phyloP scores from a whole-genome alignment of 441 rosid genomes.

The Omphalea diandra region DNA sequence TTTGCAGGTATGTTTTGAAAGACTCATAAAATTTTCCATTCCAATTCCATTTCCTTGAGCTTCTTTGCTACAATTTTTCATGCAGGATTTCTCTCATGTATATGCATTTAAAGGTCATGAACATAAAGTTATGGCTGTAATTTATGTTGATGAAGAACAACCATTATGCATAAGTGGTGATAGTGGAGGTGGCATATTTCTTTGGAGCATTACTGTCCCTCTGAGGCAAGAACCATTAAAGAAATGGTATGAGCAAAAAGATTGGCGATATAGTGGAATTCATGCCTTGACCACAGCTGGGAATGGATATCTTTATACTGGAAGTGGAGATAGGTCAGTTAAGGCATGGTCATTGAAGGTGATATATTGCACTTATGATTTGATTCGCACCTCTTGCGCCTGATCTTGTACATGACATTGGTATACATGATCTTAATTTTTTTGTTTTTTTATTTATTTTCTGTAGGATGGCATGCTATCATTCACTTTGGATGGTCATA shows the following conservation, averaged over 20 bases:
- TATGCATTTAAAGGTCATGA: conserved; percentile 85
- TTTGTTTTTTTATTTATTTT: background rate
- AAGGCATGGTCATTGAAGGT: conserved; percentile 90
- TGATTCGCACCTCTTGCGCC: background rate
- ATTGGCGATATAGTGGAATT: conserved; percentile 94
- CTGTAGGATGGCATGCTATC: conserved; percentile 61
- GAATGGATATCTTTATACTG: conserved; percentile 65
- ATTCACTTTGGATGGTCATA: conserved; percentile 85
- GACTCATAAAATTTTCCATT: background rate
- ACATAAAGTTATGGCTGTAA: conserved; percentile 76
- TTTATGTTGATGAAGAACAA: conserved; percentile 58
- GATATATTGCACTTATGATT: conserved; percentile 19
- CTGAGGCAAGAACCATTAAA: conserved; percentile 60
- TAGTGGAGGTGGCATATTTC: conserved; percentile 81
- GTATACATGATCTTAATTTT: conserved; percentile 4
- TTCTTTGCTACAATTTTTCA: conserved; percentile 14
- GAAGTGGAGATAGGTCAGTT: conserved; percentile 86
- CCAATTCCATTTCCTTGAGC: background rate
- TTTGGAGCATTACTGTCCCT: conserved; percentile 62
- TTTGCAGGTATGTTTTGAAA: conserved; percentile 54
- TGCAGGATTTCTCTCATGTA: conserved; percentile 80
- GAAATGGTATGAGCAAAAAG: conserved; percentile 83
- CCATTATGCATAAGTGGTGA: conserved; percentile 80
- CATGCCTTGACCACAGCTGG: conserved; percentile 69
- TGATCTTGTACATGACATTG: background rate